Conservation (phyloP, 768 basidiomycete genomes). For the Naganishia onofrii region DNA sequence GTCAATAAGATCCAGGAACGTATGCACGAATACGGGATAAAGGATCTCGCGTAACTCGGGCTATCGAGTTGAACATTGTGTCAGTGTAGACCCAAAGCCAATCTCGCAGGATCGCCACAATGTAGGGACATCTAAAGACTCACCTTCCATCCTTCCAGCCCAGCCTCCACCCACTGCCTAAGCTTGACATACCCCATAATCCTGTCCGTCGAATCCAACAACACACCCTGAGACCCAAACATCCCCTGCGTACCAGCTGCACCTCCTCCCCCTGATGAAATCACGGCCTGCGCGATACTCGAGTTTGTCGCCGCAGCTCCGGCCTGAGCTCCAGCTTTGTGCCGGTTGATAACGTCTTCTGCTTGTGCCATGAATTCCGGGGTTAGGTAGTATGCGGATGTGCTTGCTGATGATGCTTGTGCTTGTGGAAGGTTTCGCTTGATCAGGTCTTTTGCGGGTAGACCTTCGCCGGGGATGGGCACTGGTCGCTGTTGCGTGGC, state of each 20-base stretch:
- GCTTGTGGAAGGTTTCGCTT: slow-evolving; percentile 52
- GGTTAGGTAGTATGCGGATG: slow-evolving; percentile 43
- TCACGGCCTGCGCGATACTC: slow-evolving; percentile 27
- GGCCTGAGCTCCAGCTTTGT: slow-evolving; percentile 37
- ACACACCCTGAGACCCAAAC: slow-evolving; percentile 28
- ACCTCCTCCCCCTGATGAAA: slow-evolving; percentile 24
- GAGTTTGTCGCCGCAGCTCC: slow-evolving; percentile 27
- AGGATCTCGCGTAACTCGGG: slow-evolving; percentile 90
- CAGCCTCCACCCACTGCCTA: slow-evolving; percentile 51
- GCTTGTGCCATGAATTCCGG: slow-evolving; percentile 51
- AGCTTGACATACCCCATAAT: slow-evolving; percentile 48
- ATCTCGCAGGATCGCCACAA: neutral
- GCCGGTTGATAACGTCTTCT: slow-evolving; percentile 46
- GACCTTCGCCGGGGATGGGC: slow-evolving; percentile 5
- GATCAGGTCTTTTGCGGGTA: slow-evolving; percentile 31
- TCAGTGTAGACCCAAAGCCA: neutral
- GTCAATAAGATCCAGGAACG: slow-evolving; percentile 90
- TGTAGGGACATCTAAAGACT: slow-evolving; percentile 7
- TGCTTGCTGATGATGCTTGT: slow-evolving; percentile 43
- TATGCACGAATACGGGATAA: slow-evolving; percentile 95
- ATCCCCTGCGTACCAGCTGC: neutral
- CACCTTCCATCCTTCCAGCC: slow-evolving; percentile 53
- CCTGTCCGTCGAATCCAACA: slow-evolving; percentile 50
- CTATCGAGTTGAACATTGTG: slow-evolving; percentile 53
- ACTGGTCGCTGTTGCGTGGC: neutral